These are phyloP conservation scores for Venturia nashicola DNA, from an alignment of 2,329 filamentous ascomycete species.

Conservation along the genomic window DNA sequence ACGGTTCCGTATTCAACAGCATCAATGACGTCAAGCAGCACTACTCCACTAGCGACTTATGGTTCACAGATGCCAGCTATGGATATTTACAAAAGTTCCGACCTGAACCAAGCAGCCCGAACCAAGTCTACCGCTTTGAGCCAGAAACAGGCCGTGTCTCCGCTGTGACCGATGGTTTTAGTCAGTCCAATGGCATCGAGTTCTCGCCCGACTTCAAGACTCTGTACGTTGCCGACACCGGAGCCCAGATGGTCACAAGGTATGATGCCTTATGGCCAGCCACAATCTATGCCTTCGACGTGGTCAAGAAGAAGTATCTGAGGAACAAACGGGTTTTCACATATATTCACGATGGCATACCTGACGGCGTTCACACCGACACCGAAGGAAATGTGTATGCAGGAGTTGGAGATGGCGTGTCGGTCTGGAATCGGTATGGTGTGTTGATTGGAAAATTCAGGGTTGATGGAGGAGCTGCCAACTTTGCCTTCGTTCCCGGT, in stretches of 20 bases:
- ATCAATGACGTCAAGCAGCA: constrained; percentile 46
- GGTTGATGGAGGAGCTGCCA: constrained; percentile 28
- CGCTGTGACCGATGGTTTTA: constrained; percentile 46
- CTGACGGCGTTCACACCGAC: constrained; percentile 48
- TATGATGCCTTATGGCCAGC: constrained; percentile 27
- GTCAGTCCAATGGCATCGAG: constrained; percentile 43
- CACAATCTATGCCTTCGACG: constrained; percentile 31
- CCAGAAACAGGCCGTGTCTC: constrained; percentile 37
- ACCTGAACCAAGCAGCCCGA: constrained; percentile 38
- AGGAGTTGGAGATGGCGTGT: constrained; percentile 42
- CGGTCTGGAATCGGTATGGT: constrained; percentile 40
- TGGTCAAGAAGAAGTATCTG: constrained; percentile 24
- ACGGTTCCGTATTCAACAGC: constrained; percentile 48
- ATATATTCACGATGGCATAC: constrained; percentile 39
- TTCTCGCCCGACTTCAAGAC: constrained; percentile 42
- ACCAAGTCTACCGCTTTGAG: constrained; percentile 48
- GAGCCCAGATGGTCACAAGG: constrained; percentile 22
- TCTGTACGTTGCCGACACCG: constrained; percentile 47
- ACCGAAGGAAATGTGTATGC: constrained; percentile 43
- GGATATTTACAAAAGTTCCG: constrained; percentile 48
- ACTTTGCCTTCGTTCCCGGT: constrained; percentile 25
- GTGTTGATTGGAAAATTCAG: constrained; percentile 45
- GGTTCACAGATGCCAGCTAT: constrained; percentile 52
- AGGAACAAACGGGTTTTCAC: constrained; percentile 38
- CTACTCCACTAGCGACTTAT: constrained; percentile 44